Evolutionary conservation across 441 rosid species (phyloP).

Genomic region (Populus trichocarpa): DNA sequence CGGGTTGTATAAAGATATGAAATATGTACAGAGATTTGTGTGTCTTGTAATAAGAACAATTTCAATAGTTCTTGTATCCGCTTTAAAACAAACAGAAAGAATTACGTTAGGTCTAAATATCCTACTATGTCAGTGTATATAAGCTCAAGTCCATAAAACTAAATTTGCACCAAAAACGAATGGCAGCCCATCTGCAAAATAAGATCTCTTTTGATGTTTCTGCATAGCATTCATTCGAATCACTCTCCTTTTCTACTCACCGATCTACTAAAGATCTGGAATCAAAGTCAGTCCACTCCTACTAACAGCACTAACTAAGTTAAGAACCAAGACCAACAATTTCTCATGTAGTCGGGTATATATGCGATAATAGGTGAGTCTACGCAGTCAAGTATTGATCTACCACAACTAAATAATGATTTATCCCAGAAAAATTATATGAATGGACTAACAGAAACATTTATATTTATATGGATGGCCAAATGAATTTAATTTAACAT

Average conservation of each 20-base stretch:
- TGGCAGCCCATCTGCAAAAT: constrained; percentile 28
- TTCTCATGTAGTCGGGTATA: background rate
- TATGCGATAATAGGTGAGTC: too few species aligned
- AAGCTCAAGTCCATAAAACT: background rate
- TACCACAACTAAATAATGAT: too few species aligned
- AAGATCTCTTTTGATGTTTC: constrained; percentile 27
- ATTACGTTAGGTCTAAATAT: background rate
- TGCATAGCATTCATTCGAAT: constrained; percentile 28
- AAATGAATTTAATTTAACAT: background rate
- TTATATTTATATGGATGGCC: background rate
- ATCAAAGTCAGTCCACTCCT: constrained; percentile 12
- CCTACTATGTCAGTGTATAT: constrained; percentile 7
- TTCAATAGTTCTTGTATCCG: too few species aligned
- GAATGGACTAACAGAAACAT: fast-evolving
- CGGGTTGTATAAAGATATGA: too few species aligned
- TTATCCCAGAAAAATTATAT: fast-evolving
- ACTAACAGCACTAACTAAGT: background rate
- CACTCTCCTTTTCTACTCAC: constrained; percentile 41
- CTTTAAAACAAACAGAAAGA: constrained; percentile 14
- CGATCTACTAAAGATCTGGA: constrained; percentile 38
- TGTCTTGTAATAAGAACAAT: too few species aligned
- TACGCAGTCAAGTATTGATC: fast-evolving
- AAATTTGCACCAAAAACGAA: constrained; percentile 8
- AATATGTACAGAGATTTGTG: too few species aligned
- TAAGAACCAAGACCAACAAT: constrained; percentile 9